These are phyloP conservation scores for Fusarium cicatricum DNA, from an alignment of 2,329 filamentous ascomycete species.

Conservation along the genomic window DNA sequence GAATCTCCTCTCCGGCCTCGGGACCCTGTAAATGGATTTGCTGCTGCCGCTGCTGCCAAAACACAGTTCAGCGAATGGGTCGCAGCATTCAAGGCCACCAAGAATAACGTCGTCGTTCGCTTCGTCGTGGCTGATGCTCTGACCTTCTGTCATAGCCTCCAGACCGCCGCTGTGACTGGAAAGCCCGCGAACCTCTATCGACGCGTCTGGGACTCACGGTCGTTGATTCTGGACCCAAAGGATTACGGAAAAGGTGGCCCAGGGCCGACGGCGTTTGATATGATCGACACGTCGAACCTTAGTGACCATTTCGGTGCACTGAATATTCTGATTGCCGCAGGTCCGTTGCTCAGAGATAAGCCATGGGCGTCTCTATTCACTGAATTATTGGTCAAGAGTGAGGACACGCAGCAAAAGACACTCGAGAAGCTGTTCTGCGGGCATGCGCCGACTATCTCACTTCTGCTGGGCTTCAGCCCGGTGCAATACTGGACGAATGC, in stretches of 20 bases:
- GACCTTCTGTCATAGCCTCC: constrained; percentile 60
- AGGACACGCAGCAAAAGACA: constrained; percentile 35
- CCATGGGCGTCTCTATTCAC: constrained; percentile 59
- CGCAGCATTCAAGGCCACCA: constrained; percentile 48
- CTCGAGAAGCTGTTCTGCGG: constrained; percentile 56
- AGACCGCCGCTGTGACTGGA: constrained; percentile 47
- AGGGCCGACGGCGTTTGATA: constrained; percentile 58
- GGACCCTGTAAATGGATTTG: constrained; percentile 21
- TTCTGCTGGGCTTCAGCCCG: constrained; percentile 60
- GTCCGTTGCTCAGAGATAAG: constrained; percentile 55
- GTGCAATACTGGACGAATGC: constrained; percentile 61
- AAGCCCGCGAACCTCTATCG: constrained; percentile 53
- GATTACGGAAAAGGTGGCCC: constrained; percentile 49
- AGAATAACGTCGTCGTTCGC: constrained; percentile 51
- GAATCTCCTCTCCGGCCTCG: constrained; percentile 50
- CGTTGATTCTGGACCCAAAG: constrained; percentile 52
- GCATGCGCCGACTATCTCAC: constrained; percentile 55
- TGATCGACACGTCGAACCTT: constrained; percentile 63
- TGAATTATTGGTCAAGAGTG: constrained; percentile 52
- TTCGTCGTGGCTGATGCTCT: constrained; percentile 59
- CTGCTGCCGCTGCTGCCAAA: constrained; percentile 48
- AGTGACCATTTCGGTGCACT: constrained; percentile 51
- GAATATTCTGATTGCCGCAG: constrained; percentile 51
- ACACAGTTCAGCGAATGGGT: constrained; percentile 58
- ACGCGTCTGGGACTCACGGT: constrained; percentile 49